These are phyloP conservation scores for Fusarium veterinarium DNA, from an alignment of 2,329 filamentous ascomycete species.

Conservation along the genomic window DNA sequence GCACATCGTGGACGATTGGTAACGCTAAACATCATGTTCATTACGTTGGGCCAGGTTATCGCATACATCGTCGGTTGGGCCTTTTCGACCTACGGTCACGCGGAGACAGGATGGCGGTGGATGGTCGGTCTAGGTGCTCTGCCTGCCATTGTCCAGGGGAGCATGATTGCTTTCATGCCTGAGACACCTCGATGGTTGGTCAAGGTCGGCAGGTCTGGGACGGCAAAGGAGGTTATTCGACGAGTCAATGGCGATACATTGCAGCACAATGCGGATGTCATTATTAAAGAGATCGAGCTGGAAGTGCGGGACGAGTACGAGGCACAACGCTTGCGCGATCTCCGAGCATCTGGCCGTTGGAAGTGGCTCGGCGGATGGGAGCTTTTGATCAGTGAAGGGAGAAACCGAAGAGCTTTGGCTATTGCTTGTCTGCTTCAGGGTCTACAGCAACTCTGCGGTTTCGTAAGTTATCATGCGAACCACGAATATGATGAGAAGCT, in stretches of 20 bases:
- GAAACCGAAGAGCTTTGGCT: conserved; percentile 78
- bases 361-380: conserved; percentile 61
- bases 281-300: conserved; percentile 76
- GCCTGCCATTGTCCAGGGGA: conserved; percentile 78
- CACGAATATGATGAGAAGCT: background rate
- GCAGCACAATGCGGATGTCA: conserved; percentile 62
- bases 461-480: conserved; percentile 62
- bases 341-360: conserved; percentile 44
- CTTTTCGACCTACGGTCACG: conserved; percentile 67
- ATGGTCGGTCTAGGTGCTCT: conserved; percentile 88
- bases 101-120: conserved; percentile 80
- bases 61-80: conserved; percentile 88
- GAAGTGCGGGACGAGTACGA: conserved; percentile 80
- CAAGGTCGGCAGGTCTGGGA: conserved; percentile 69
- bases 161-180: conserved; percentile 78
- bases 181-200: conserved; percentile 93
- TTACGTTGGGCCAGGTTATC: conserved; percentile 88
- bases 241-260: conserved; percentile 69
- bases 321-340: conserved; percentile 53
- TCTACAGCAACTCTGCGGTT: conserved; percentile 88
- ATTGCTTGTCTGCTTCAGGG: conserved; percentile 91
- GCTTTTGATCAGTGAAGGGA: conserved; percentile 67
- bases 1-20: conserved; percentile 82
- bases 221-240: conserved; percentile 73
- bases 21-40: conserved; percentile 83